These are phyloP conservation scores for Monosporozyma aerobia DNA, from an alignment of 805 yeast species.

Conservation along the genomic window DNA sequence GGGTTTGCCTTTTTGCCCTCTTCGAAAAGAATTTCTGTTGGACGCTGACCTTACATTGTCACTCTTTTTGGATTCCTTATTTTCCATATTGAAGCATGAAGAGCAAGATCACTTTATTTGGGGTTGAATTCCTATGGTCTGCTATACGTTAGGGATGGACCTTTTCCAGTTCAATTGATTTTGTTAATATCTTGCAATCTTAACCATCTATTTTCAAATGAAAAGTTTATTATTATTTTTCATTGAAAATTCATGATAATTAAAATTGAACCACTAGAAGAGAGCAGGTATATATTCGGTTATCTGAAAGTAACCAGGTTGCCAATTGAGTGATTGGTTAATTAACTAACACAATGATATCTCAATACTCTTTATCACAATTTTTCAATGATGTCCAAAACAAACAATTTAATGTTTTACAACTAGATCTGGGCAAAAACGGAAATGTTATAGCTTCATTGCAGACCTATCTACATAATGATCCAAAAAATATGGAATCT, in stretches of 20 bases:
- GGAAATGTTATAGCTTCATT: slow-evolving; percentile 30
- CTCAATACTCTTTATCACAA: slow-evolving; percentile 8
- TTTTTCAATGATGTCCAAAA: slow-evolving; percentile 15
- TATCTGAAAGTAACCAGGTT: neutral
- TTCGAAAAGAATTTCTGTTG: neutral
- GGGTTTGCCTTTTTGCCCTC: neutral
- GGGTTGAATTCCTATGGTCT: neutral
- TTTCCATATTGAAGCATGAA: neutral
- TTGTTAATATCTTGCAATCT: neutral
- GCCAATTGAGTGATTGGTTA: neutral
- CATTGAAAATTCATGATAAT: neutral
- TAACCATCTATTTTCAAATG: neutral
- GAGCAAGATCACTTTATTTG: neutral
- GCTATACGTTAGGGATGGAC: neutral
- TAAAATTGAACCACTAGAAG: neutral
- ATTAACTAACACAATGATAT: neutral
- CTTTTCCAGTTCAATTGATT: neutral
- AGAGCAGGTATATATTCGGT: neutral
- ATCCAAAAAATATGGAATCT: slow-evolving; percentile 4
- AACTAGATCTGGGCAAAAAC: slow-evolving; percentile 22
- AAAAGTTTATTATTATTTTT: neutral
- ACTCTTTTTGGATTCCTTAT: neutral
- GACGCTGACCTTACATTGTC: neutral
- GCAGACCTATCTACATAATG: slow-evolving; percentile 21
- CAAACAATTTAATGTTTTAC: slow-evolving; percentile 18